phyloP scores from a whole-genome alignment of 441 rosid genomes.

The Pelargonium fulgidum region DNA sequence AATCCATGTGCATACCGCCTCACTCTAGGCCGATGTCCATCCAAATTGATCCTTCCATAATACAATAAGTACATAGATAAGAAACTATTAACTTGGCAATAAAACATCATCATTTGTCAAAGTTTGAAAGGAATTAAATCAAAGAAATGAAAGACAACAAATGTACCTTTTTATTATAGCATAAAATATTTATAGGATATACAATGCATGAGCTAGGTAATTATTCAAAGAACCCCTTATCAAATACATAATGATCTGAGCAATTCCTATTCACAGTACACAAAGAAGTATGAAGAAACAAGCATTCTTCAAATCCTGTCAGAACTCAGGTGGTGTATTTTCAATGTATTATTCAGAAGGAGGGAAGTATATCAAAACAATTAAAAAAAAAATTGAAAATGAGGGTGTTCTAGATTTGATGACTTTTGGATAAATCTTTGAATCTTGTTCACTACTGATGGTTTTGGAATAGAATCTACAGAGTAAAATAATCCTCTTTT shows the following conservation, averaged over 20 bases:
- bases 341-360: not conserved
- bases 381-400: too few relatives aligned
- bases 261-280: not conserved
- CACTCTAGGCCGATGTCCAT: constrained; percentile 84
- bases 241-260: not conserved
- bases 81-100: constrained; percentile 4
- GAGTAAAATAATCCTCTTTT: not conserved
- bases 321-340: not conserved
- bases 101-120: constrained; percentile 11
- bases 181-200: constrained; percentile 8
- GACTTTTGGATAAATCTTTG: not conserved
- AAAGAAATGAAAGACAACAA: constrained; percentile 6
- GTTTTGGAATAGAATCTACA: not conserved
- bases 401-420: not conserved
- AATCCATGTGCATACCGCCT: constrained; percentile 84
- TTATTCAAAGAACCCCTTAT: not conserved
- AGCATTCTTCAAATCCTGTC: not conserved
- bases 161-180: constrained; percentile 8
- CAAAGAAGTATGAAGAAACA: not conserved
- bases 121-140: constrained; percentile 6
- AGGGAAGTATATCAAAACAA: not conserved
- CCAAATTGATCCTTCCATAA: constrained; percentile 71
- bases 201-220: not conserved
- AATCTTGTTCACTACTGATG: not conserved
- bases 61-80: constrained; percentile 17